A percentile compares a stretch with the other conserved stretches of the same genome.
phyloP scores from a whole-genome alignment of 2,329 filamentous ascomycete genomes.

The Monilinia aucupariae region DNA sequence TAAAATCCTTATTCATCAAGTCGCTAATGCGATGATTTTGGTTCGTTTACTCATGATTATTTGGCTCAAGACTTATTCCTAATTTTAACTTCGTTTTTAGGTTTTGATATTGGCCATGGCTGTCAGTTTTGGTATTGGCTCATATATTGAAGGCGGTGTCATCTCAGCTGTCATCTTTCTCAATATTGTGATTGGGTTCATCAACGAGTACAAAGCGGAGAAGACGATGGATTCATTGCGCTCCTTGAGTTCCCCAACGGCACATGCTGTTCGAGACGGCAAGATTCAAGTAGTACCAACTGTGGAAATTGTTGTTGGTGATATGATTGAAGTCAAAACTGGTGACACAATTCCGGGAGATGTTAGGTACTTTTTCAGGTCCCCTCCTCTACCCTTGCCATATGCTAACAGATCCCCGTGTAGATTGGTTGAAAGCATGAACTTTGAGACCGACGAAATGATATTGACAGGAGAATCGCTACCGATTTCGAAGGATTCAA shows the following conservation, averaged over 20 bases:
- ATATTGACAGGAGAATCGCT: slow-evolving; percentile 58
- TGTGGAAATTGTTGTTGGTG: slow-evolving; percentile 50
- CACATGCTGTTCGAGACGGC: slow-evolving; percentile 46
- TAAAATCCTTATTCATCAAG: slow-evolving; percentile 60
- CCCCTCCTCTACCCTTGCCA: background rate
- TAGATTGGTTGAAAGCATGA: slow-evolving; percentile 46
- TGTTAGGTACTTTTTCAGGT: slow-evolving; percentile 30
- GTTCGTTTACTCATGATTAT: slow-evolving; percentile 33
- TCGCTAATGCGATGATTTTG: slow-evolving; percentile 65
- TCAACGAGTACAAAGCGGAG: slow-evolving; percentile 49
- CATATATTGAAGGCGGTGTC: slow-evolving; percentile 57
- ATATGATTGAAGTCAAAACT: slow-evolving; percentile 51
- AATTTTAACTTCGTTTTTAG: slow-evolving; percentile 32
- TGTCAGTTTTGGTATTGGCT: slow-evolving; percentile 52
- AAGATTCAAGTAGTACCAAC: slow-evolving; percentile 47
- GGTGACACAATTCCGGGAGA: slow-evolving; percentile 42
- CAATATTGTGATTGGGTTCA: slow-evolving; percentile 54
- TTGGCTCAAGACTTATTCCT: slow-evolving; percentile 25
- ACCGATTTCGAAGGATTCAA: slow-evolving; percentile 50
- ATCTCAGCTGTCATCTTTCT: slow-evolving; percentile 52
- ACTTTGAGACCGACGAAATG: slow-evolving; percentile 56
- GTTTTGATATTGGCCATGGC: slow-evolving; percentile 53
- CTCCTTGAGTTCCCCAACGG: slow-evolving; percentile 46
- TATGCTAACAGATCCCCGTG: slow-evolving; percentile 17
- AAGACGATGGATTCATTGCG: slow-evolving; percentile 49